These are phyloP conservation scores for Immersiporthe knoxdaviesiana DNA, from an alignment of 2,329 filamentous ascomycete species.

Conservation along the genomic window DNA sequence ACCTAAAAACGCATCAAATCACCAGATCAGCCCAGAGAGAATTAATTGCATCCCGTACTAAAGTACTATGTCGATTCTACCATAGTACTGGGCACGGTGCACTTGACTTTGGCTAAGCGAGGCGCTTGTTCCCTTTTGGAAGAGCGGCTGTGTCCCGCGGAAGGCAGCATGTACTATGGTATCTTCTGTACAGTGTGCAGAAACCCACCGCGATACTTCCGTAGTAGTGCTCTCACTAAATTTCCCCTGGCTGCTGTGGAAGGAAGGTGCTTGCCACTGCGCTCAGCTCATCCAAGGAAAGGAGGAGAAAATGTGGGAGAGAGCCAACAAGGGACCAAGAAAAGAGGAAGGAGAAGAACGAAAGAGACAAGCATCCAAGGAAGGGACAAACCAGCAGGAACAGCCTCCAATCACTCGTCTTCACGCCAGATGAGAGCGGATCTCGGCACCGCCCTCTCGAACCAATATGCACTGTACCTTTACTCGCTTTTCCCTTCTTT, in stretches of 20 bases:
- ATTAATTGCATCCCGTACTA: neutral
- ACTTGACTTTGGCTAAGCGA: conserved; percentile 9
- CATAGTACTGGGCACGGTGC: conserved; percentile 2
- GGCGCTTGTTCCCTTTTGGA: conserved; percentile 3
- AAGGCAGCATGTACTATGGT: neutral
- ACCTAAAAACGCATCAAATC: conserved; percentile 1
- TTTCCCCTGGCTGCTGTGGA: neutral
- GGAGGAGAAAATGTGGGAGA: neutral
- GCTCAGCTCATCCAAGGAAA: neutral
- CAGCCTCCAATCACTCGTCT: neutral
- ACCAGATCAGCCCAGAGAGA: neutral
- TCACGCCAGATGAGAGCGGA: conserved; percentile 2
- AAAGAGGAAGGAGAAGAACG: neutral
- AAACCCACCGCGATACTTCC: neutral
- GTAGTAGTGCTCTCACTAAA: neutral
- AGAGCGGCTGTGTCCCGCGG: conserved; percentile 3
- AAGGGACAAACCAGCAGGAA: neutral
- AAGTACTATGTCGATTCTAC: no score
- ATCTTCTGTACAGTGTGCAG: conserved; percentile 4
- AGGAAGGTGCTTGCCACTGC: neutral
- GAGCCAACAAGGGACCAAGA: neutral
- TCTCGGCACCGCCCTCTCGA: conserved; percentile 5
- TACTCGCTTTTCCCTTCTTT: neutral
- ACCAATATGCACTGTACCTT: conserved; percentile 2
- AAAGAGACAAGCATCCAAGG: neutral